Conservation (phyloP, 331 rosid genomes). For the Quercus tomentella region DNA sequence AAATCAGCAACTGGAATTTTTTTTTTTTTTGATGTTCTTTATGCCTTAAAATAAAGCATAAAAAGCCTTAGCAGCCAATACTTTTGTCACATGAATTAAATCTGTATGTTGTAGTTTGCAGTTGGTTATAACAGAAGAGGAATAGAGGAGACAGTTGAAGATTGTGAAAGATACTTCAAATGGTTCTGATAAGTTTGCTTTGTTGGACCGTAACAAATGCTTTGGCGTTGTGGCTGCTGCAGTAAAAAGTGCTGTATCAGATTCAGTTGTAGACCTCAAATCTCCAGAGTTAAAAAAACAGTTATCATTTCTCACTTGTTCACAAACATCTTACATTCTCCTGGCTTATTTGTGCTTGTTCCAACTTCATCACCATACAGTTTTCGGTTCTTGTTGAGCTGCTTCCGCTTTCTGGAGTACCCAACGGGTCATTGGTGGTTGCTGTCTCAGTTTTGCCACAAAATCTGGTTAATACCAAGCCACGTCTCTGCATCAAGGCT, state of each 20-base stretch:
- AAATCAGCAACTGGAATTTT: constrained; percentile 6
- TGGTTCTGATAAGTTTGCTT: constrained; percentile 28
- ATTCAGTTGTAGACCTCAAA: constrained; percentile 72
- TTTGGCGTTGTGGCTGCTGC: constrained; percentile 72
- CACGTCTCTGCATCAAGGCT: constrained; percentile 59
- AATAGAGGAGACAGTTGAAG: constrained; percentile 51
- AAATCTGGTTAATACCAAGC: constrained; percentile 67
- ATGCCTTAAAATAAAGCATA: neutral
- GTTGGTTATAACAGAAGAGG: constrained; percentile 90
- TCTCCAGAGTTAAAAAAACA: constrained; percentile 62
- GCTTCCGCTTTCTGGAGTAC: constrained; percentile 70
- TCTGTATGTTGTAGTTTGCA: constrained; percentile 59
- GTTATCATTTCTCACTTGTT: neutral
- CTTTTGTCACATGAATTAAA: neutral
- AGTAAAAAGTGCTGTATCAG: constrained; percentile 48
- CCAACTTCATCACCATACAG: constrained; percentile 39
- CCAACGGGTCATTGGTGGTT: constrained; percentile 57
- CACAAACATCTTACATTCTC: constrained; percentile 4
- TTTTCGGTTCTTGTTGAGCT: constrained; percentile 75
- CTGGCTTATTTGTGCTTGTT: constrained; percentile 2
- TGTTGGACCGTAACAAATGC: constrained; percentile 82
- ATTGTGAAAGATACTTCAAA: constrained; percentile 37
- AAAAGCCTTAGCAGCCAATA: neutral
- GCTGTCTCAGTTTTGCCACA: constrained; percentile 77
- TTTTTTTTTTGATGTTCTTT: neutral